phyloP scores from a whole-genome alignment of 306 rosid species.

The Citrullus amarus region DNA sequence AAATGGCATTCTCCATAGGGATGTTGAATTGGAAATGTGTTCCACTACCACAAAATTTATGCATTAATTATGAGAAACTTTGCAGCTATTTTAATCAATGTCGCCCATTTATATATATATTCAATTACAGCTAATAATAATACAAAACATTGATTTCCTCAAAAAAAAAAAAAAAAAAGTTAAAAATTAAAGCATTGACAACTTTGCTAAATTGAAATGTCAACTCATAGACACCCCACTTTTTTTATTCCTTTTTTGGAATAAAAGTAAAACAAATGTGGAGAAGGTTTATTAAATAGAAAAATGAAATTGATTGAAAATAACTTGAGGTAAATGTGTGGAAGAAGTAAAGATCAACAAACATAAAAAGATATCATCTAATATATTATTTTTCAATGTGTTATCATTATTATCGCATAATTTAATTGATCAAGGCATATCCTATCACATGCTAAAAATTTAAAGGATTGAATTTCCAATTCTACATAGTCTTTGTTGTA shows the following conservation, averaged over 20 bases:
- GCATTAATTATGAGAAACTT: background rate
- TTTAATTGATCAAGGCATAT: no score
- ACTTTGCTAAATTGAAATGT: background rate
- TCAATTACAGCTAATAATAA: background rate
- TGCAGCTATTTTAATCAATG: background rate
- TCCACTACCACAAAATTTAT: background rate
- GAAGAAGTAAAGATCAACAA: no score
- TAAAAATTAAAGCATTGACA: background rate
- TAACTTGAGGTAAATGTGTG: no score
- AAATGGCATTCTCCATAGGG: background rate
- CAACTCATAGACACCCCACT: background rate
- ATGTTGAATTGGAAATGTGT: background rate
- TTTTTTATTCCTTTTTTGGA: no score
- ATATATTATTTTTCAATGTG: background rate
- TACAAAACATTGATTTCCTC: background rate
- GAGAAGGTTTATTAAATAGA: no score
- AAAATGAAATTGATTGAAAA: no score
- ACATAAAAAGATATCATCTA: background rate
- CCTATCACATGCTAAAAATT: no score
- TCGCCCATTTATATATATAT: background rate
- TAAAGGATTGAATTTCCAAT: no score
- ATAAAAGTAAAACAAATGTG: no score
- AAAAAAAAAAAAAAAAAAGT: no score
- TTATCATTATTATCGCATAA: no score
- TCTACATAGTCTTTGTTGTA: no score